Base-by-base conservation (phyloP, 768 basidiomycete genomes). In the Suillus plorans region DNA sequence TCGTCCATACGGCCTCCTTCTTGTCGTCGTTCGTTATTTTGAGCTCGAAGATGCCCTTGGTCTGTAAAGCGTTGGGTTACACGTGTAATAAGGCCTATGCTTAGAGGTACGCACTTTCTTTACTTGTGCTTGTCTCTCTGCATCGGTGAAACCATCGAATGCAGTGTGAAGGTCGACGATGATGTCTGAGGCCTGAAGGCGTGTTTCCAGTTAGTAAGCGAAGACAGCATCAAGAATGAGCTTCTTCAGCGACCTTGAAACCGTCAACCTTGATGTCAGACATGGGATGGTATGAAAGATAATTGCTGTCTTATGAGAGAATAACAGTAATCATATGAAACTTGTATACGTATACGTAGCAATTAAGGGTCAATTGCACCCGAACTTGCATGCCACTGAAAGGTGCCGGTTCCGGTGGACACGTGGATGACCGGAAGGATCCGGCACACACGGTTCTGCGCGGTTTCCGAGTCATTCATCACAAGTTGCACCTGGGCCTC, bases 21-120 rank as follows among this genome's bases (percentile, higher is more conserved):
- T 89, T 90, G 18, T 84, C 80, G 36, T 77, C 82, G 72, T 95
- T 94, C 75, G 88, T 86, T 69, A 97, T 84, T 61, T 87, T 85
- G 49, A 97, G 80, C 76, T 95, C 90, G 74, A 97, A 95, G 72
- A 96, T 86, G 66, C 92, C 94, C 70, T 92, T 94, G 59, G 89
- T 90, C 94, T 94, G 69, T 31, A 13, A 34, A 58, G 57, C 20
- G 31, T n/a, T 37, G 31, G 5, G 22, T 16, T n/a, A 45, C 42
- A 55, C 25, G 20, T 42, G 42, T 53, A 12, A 56, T 10, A 31
- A 20, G 52, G 5, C 16, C 10, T n/a, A 18, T 34, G 13, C 18
- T 20, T 42, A 16, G 25, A 22, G 6, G 44, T 36, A 68, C 72
- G 59, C 53, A 87, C 92, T 87, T 93, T 93, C 77, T 92, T 92